These are phyloP conservation scores for Tephrocybe sp. DNA, from an alignment of 768 basidiomycete genomes.

Conservation along the genomic window DNA sequence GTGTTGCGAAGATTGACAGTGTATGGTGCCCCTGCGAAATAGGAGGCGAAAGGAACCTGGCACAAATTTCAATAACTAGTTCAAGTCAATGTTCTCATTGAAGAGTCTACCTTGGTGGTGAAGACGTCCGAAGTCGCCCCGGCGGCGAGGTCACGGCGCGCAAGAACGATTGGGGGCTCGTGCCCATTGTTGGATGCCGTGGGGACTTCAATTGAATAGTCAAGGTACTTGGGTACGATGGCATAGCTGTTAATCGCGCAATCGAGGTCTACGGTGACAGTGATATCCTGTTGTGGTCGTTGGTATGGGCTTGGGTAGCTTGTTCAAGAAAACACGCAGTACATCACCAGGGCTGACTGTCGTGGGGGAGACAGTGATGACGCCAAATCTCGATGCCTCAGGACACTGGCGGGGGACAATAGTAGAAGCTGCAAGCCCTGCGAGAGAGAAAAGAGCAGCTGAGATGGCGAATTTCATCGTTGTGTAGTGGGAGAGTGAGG, in stretches of 20 bases:
- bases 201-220: constrained; percentile 12
- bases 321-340: neutral
- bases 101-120: constrained; percentile 7
- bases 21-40: constrained; percentile 5
- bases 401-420: neutral
- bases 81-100: neutral
- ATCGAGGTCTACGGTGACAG: constrained; percentile 4
- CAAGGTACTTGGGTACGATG: constrained; percentile 10
- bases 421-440: neutral
- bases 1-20: constrained; percentile 1
- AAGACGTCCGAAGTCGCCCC: constrained; percentile 8
- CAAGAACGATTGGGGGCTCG: constrained; percentile 13
- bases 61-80: neutral
- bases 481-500: neutral
- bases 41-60: constrained; percentile 5
- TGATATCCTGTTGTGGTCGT: constrained; percentile 1
- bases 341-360: constrained; percentile 14
- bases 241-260: constrained; percentile 7
- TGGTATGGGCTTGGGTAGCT: neutral
- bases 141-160: constrained; percentile 9
- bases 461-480: constrained; percentile 1
- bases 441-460: constrained; percentile 1
- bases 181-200: constrained; percentile 10
- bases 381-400: constrained; percentile 11
- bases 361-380: constrained; percentile 6